Evolutionary conservation across 805 yeast genomes (phyloP).

Genomic region (Metschnikowia kunwiensis): DNA sequence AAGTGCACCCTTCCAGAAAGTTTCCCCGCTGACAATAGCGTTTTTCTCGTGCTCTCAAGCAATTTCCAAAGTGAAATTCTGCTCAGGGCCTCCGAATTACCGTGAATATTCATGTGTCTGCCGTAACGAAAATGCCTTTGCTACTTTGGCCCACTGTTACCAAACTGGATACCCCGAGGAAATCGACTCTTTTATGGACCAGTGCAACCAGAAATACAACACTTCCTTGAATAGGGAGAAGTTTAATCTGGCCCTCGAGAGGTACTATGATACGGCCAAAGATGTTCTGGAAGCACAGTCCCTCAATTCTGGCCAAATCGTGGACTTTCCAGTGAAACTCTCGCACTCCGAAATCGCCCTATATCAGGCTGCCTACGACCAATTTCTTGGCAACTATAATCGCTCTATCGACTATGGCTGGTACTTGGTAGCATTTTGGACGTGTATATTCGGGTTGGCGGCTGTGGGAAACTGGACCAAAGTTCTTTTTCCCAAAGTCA

Average conservation of each 20-base stretch:
- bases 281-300: background rate
- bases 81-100: slow-evolving; percentile 10
- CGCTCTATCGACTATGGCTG: slow-evolving; percentile 38
- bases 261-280: slow-evolving; percentile 8
- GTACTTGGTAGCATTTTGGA: slow-evolving; percentile 32
- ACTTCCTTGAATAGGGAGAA: slow-evolving; percentile 21
- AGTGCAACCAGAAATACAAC: slow-evolving; percentile 25
- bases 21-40: slow-evolving; percentile 30
- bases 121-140: slow-evolving; percentile 30
- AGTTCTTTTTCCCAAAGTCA: slow-evolving; percentile 22
- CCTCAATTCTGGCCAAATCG: background rate
- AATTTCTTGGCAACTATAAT: slow-evolving; percentile 40
- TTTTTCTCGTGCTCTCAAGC: slow-evolving; percentile 30
- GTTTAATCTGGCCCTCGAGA: slow-evolving; percentile 21
- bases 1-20: slow-evolving; percentile 33
- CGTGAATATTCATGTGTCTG: slow-evolving; percentile 23
- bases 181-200: slow-evolving; percentile 23
- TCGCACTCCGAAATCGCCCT: slow-evolving; percentile 19
- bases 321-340: slow-evolving; percentile 27
- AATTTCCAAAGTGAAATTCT: slow-evolving; percentile 21
- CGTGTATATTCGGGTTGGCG: slow-evolving; percentile 23
- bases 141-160: slow-evolving; percentile 39
- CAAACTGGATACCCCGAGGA: slow-evolving; percentile 23
- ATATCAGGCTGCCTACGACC: slow-evolving; percentile 30
- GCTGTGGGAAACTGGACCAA: slow-evolving; percentile 35